Base-by-base conservation (phyloP, 1,284 basidiomycete genomes). In the Xerocomus nothofagi region DNA sequence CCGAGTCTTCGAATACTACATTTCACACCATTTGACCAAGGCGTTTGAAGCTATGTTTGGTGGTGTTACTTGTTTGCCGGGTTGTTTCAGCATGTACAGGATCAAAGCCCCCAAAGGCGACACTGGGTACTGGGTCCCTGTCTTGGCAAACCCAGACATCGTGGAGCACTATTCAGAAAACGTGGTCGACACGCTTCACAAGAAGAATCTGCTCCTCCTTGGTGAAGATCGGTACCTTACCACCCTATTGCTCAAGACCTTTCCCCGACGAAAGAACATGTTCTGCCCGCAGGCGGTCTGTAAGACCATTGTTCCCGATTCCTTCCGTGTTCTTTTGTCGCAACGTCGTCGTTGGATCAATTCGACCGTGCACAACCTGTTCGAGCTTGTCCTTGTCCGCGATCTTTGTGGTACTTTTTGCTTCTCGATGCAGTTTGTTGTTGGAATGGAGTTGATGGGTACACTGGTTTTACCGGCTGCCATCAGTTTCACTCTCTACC, bases 271-370 rank as follows among this genome's bases (percentile, higher is more conserved):
- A 67, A 98, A 98, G 78, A 99, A 98, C 81, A 84, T 98, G 65
- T 99, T 99, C 79, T 96, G 93, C 66, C 97, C 97, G 3, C 92
- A 97, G 70, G 97, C 96, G 0, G 92, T 97, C 11, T 99, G 97
- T 78, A 95, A 98, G 77, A 99, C 96, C 23, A 81, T 98, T 58
- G 97, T 97, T 2, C 96, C 97, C 1, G 94, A 99, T 68, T 93
- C 92, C 3, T 99, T 99, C 82, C 78, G 81, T 45, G 84, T 98
- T 37, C 77, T 99, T 39, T 81, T 99, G 21, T 98, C 94, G 4
- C 96, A 99, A 69, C 91, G 97, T 61, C 88, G 97, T 63, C 88
- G 97, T 55, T 99, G 96, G 97, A 99, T 99, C 76, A 99, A 99
- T 76, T 98, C 94, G 53, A 99, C 97, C 0, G 87, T 99, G 42